Percentiles rank a stretch among this genome's conserved stretches.
Evolutionary conservation across 2,329 filamentous ascomycete species (phyloP).

Genomic region (Trichoderma oligosporum): DNA sequence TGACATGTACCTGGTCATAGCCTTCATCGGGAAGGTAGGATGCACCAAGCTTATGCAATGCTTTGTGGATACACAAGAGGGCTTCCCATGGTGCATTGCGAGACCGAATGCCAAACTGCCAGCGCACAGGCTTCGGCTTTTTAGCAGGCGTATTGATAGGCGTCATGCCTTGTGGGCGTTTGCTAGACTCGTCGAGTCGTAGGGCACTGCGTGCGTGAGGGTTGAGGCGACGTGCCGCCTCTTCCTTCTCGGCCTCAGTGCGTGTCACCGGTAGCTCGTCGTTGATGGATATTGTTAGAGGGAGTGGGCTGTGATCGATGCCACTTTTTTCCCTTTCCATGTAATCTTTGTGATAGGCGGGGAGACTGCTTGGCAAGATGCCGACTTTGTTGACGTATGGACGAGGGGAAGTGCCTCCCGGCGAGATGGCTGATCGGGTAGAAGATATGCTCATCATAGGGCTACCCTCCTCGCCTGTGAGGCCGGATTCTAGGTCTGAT

Average conservation of each 20-base stretch:
- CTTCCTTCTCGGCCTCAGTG: conserved; percentile 72
- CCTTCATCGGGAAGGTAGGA: conserved; percentile 74
- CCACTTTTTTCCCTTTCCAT: conserved; percentile 68
- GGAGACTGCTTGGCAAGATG: conserved; percentile 85
- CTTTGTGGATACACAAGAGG: conserved; percentile 91
- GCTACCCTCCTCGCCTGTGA: conserved; percentile 42
- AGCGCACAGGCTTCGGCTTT: conserved; percentile 78
- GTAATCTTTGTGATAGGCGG: conserved; percentile 84
- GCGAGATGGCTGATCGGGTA: conserved; percentile 50
- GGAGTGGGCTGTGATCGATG: conserved; percentile 39
- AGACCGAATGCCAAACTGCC: conserved; percentile 97
- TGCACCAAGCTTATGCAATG: conserved; percentile 80
- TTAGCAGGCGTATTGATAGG: conserved; percentile 57
- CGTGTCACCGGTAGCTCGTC: conserved; percentile 50
- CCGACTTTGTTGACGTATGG: conserved; percentile 79
- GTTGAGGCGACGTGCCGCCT: conserved; percentile 75
- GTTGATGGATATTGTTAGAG: conserved; percentile 41
- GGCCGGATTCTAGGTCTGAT: conserved; percentile 30
- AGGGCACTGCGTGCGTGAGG: conserved; percentile 74
- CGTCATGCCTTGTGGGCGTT: conserved; percentile 59
- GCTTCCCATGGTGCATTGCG: conserved; percentile 93
- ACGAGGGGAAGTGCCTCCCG: conserved; percentile 45
- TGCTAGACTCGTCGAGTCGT: conserved; percentile 61
- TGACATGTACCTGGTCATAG: conserved; percentile 46
- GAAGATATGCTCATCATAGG: conserved; percentile 54